Evolutionary conservation across 768 basidiomycete genomes (phyloP).

Genomic region (Sporobolomyces phaffii): DNA sequence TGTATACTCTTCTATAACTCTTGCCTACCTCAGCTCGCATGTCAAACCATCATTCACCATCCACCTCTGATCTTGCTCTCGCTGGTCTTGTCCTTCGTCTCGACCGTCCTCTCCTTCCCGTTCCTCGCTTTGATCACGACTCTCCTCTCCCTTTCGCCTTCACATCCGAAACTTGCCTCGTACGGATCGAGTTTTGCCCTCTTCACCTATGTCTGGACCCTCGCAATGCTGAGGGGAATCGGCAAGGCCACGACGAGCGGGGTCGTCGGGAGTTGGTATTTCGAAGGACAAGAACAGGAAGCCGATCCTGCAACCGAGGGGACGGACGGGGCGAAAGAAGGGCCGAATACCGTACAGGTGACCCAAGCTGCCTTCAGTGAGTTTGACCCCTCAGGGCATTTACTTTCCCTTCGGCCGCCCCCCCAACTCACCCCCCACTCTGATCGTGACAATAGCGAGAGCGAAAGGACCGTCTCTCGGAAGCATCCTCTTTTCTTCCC

Average conservation of each 20-base stretch:
- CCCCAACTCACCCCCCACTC: not conserved
- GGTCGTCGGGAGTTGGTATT: conserved; percentile 90
- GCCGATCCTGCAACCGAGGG: conserved; percentile 37
- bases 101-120: conserved; percentile 67
- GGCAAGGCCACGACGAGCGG: conserved; percentile 69
- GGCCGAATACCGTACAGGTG: conserved; percentile 18
- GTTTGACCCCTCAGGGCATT: too few species aligned
- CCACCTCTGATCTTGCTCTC: conserved; percentile 71
- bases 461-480: conserved; percentile 77
- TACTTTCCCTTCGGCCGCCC: not conserved
- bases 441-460: conserved; percentile 56
- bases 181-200: conserved; percentile 61
- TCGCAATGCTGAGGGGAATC: conserved; percentile 71
- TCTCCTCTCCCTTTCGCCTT: conserved; percentile 62
- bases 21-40: conserved; percentile 52
- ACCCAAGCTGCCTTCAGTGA: conserved; percentile 18
- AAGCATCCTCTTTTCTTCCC: conserved; percentile 65
- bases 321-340: not conserved
- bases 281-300: conserved; percentile 52
- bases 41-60: conserved; percentile 62
- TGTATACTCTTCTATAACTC: too few species aligned
- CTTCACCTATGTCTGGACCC: conserved; percentile 64
- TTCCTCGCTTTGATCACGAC: conserved; percentile 74
- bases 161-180: conserved; percentile 44
- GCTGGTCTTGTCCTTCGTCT: conserved; percentile 62